Percentiles rank a stretch among this genome's conserved stretches.
Evolutionary conservation across 2,329 filamentous ascomycete species (phyloP).

Genomic region (Curvularia verruculosa): DNA sequence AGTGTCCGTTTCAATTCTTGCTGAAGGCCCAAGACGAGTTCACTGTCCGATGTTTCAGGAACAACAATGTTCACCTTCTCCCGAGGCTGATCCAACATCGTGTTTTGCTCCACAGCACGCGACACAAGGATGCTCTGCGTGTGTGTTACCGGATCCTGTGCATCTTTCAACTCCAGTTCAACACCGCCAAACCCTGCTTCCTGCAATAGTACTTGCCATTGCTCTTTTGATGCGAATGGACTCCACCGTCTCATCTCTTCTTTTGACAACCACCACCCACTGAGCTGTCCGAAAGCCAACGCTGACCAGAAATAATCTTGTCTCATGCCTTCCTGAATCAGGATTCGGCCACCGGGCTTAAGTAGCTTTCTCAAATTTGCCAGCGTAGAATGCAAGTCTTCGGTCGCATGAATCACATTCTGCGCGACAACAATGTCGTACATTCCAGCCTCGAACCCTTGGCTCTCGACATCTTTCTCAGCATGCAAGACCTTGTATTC

Average conservation of each 20-base stretch:
- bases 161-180: conserved; percentile 4
- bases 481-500: conserved; percentile 27
- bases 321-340: conserved; percentile 1
- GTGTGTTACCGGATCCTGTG: background rate
- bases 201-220: background rate
- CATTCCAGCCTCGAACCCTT: background rate
- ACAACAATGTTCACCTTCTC: background rate
- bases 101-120: background rate
- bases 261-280: conserved; percentile 6
- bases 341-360: background rate
- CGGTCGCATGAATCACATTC: conserved; percentile 3
- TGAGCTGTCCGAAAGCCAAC: conserved; percentile 1
- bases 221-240: conserved; percentile 1
- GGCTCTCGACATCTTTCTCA: conserved; percentile 26
- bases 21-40: background rate
- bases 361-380: conserved; percentile 1
- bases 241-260: conserved; percentile 3
- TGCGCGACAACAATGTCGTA: conserved; percentile 1
- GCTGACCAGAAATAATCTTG: conserved; percentile 5
- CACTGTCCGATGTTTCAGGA: background rate
- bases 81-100: background rate
- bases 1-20: background rate
- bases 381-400: background rate
- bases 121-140: conserved; percentile 5
- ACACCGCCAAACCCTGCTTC: background rate